Evolutionary conservation across 306 rosid genomes (phyloP).

Genomic region (Bauhinia variegata): DNA sequence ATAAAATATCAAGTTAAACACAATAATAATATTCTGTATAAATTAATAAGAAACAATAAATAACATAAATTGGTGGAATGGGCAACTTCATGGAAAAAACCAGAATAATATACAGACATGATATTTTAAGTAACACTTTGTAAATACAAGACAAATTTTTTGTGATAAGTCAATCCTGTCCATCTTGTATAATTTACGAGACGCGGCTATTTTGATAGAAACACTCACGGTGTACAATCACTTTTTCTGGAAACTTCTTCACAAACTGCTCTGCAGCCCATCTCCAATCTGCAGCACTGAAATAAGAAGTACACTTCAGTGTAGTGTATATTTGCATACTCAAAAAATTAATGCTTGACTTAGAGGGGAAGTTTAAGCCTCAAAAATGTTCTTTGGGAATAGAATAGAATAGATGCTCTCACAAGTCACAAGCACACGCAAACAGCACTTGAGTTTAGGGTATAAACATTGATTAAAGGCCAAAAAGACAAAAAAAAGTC

Average conservation of each 20-base stretch:
- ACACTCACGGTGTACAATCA: slow-evolving; percentile 81
- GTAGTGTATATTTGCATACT: slow-evolving; percentile 4
- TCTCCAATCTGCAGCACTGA: slow-evolving; percentile 90
- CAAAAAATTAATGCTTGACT: not conserved
- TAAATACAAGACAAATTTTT: not conserved
- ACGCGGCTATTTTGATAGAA: slow-evolving; percentile 28
- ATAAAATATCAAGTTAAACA: slow-evolving; percentile 35
- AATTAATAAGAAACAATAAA: slow-evolving; percentile 12
- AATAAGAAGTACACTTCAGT: slow-evolving; percentile 29
- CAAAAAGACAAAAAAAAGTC: not conserved
- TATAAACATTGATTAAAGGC: not conserved
- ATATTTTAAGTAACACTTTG: not conserved
- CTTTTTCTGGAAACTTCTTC: slow-evolving; percentile 76
- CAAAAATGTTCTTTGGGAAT: not conserved
- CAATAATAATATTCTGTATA: slow-evolving; percentile 15
- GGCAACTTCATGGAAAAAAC: slow-evolving; percentile 17
- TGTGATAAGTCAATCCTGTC: not conserved
- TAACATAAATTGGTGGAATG: not conserved
- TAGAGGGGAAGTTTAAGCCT: not conserved
- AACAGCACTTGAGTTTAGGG: not conserved
- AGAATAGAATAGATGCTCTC: not conserved
- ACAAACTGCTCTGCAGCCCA: slow-evolving; percentile 80
- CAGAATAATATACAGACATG: slow-evolving; percentile 17
- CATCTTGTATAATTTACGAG: not conserved
- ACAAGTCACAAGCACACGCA: not conserved